Evolutionary conservation across 768 basidiomycete genomes (phyloP), one percentile per base, ranked within the genome.

Genomic region (Atractiella rhizophila): DNA sequence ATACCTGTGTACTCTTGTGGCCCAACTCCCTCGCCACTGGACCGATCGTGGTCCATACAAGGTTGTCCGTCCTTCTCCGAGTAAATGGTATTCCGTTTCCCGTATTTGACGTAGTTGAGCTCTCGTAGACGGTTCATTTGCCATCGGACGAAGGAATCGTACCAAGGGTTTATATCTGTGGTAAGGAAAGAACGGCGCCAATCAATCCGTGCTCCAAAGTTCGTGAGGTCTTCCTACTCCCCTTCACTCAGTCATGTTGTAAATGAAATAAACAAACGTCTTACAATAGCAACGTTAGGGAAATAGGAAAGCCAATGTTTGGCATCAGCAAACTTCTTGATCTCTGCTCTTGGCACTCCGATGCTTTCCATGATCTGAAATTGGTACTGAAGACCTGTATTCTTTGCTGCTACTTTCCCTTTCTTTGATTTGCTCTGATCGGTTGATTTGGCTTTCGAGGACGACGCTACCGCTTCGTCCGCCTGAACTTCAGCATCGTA

Each of bases 31-130:
- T 98, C 91, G 30, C 91, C 91, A 44, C 82, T 81, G 38, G 73
- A 69, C 43, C 91, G 76, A 59, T 98, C 91, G 62, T 98, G 91
- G 60, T 98, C 91, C 91, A 98, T 96, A 56, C 91, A 98, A 0
- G 91, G 88, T 56, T 96, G 91, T 2, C 85, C 86, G 51, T 98
- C 91, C 60, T 94, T 94, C 2, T 85, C 83, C 48, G 81, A 86
- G 67, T 91, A 98, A 55, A 98, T 81, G 12, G 91, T 98, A 60
- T 94, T 88, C 32, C 91, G 74, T 60, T 91, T 79, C 36, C 91
- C 91, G 55, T 94, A 98, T 61, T 88, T 91, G 66, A 98, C 81
- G 62, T 85, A 86, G 26, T 77, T 76, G 35, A 83, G 65, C 31
- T 63, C 64, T 60, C 81, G 67, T 8, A 96, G 67, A 57, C 80